Percentiles rank a stretch among this genome's conserved stretches.
These are phyloP conservation scores for Orychophragmus violaceus DNA, from an alignment of 345 rosid species.

Conservation along the genomic window DNA sequence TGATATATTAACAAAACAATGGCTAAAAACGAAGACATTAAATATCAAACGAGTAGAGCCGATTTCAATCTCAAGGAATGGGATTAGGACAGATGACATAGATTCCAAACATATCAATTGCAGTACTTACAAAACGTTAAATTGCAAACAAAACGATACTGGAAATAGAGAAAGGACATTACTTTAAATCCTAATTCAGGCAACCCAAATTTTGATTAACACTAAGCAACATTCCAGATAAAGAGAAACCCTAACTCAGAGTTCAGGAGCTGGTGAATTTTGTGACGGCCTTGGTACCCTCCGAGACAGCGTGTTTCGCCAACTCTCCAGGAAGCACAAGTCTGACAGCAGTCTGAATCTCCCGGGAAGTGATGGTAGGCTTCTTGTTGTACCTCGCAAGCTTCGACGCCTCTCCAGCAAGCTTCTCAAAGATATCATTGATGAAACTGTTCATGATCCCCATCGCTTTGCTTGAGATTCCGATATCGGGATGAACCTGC, in stretches of 20 bases:
- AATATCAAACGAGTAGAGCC: too few species aligned
- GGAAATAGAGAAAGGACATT: neutral
- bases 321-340: slow-evolving; percentile 75
- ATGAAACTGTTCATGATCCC: slow-evolving; percentile 80
- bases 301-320: slow-evolving; percentile 79
- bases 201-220: too few species aligned
- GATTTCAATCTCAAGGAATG: too few species aligned
- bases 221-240: neutral
- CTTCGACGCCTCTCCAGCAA: slow-evolving; percentile 60
- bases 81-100: neutral
- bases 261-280: slow-evolving; percentile 64
- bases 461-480: slow-evolving; percentile 67
- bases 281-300: slow-evolving; percentile 77
- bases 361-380: slow-evolving; percentile 73
- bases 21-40: too few species aligned
- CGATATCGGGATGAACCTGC: slow-evolving; percentile 60
- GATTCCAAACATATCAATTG: neutral
- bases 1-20: too few species aligned
- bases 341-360: slow-evolving; percentile 79
- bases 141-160: neutral
- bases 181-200: neutral
- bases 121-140: neutral
- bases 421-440: slow-evolving; percentile 70
- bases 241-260: neutral
- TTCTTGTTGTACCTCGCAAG: slow-evolving; percentile 87